Percentiles rank a stretch among this genome's conserved stretches.
phyloP scores from a whole-genome alignment of 1,139 yeast species.

The Geotrichum australiense region DNA sequence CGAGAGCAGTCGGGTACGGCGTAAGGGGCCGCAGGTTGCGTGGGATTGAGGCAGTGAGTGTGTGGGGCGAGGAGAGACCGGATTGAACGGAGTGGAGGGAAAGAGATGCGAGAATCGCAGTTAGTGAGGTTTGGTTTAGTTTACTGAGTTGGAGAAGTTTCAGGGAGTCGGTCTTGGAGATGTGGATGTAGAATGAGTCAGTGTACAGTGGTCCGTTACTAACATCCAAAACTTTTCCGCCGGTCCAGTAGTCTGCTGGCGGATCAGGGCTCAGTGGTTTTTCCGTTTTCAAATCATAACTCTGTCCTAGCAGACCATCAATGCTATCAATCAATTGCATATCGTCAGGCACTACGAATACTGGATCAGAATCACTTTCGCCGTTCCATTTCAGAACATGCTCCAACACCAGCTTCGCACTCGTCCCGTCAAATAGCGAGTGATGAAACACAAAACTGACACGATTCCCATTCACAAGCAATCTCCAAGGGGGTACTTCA shows the following conservation, averaged over 20 bases:
- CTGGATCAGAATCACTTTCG: neutral
- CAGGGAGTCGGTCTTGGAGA: neutral
- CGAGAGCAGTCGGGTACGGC: neutral
- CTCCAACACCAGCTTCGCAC: neutral
- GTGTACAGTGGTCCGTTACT: neutral
- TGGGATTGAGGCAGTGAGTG: neutral
- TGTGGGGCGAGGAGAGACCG: too few species aligned
- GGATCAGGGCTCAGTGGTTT: neutral
- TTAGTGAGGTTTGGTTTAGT: constrained; percentile 3
- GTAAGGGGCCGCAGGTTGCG: constrained; percentile 7
- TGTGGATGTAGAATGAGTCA: neutral
- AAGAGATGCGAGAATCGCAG: constrained; percentile 1
- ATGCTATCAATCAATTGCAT: neutral
- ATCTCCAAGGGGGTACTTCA: neutral
- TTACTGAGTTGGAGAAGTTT: constrained; percentile 2
- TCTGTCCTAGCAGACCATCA: neutral
- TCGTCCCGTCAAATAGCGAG: neutral
- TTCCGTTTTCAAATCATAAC: neutral
- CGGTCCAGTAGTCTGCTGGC: neutral
- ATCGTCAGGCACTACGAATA: neutral
- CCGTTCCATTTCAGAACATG: neutral
- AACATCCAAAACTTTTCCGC: neutral
- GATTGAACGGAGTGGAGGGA: neutral
- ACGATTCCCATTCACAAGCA: neutral
- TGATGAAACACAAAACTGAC: neutral